Evolutionary conservation across 306 rosid genomes (phyloP).

Genomic region (Castanea mollissima): DNA sequence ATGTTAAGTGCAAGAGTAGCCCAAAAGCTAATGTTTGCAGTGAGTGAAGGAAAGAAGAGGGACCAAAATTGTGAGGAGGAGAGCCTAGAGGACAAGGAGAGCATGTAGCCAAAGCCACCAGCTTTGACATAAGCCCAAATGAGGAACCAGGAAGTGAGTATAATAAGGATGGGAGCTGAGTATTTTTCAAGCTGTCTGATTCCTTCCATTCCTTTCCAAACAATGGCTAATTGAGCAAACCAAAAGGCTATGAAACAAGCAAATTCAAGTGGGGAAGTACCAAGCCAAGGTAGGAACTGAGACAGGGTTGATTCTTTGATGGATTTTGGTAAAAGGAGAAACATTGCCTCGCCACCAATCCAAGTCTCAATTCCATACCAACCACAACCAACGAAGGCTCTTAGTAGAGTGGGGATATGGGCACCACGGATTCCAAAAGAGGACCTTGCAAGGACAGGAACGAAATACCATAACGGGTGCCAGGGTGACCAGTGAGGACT

Average conservation of each 20-base stretch:
- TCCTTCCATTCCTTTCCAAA: slow-evolving; percentile 84
- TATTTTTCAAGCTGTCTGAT: slow-evolving; percentile 71
- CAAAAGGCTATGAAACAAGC: slow-evolving; percentile 64
- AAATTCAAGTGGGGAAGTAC: slow-evolving; percentile 82
- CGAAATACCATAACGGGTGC: slow-evolving; percentile 76
- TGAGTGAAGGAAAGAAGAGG: slow-evolving; percentile 75
- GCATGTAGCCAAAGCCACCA: slow-evolving; percentile 77
- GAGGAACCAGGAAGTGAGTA: slow-evolving; percentile 52
- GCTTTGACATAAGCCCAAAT: slow-evolving; percentile 70
- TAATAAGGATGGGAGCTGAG: slow-evolving; percentile 81
- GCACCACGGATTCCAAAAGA: slow-evolving; percentile 85
- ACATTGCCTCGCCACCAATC: slow-evolving; percentile 95
- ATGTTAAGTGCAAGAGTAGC: slow-evolving; percentile 82
- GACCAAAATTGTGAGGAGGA: slow-evolving; percentile 60
- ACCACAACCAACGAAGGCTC: slow-evolving; percentile 91
- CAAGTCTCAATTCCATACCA: slow-evolving; percentile 97
- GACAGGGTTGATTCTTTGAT: slow-evolving; percentile 40
- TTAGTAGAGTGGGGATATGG: slow-evolving; percentile 72
- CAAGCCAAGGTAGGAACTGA: slow-evolving; percentile 55
- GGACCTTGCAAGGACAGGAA: slow-evolving; percentile 82
- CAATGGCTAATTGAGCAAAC: slow-evolving; percentile 59
- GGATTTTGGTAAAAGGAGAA: slow-evolving; percentile 60
- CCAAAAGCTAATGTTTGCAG: slow-evolving; percentile 93
- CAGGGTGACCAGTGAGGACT: slow-evolving; percentile 75
- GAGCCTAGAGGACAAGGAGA: slow-evolving; percentile 67